Evolutionary conservation across 2,329 filamentous ascomycete genomes (phyloP), one percentile per base, ranked within the genome.

Genomic region (Allantophomopsis lycopodina): DNA sequence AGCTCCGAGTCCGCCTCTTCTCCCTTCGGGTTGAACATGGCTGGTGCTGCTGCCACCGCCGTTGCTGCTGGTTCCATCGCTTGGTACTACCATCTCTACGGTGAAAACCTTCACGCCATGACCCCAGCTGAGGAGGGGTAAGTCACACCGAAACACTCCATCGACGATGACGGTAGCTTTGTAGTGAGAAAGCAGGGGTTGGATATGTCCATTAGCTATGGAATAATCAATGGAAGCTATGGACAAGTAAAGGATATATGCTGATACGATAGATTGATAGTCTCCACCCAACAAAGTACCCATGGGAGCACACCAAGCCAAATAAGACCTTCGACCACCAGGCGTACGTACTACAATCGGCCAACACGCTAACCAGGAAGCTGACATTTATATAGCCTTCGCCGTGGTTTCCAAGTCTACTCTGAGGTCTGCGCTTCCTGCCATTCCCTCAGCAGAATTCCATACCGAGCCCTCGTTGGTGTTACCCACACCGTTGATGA

Each of bases 401-500:
- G 91, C 64, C 88, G 91, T 71, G 91, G 91, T 67, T 98, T 96
- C 79, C 88, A 94, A 69, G 91, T 98, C 60, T 98, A 98, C 75
- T 86, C 82, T 54, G 91, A 98, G 69, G 91, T 98, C 58, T 98
- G 91, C 75, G 79, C 88, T 46, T 86, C 86, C 55, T 98, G 91
- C 77, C 91, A 98, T 74, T 98, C 91, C 47, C 80, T 98, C 48
- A 80, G 72, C 65, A 85, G 91, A 70, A 78, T 98, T 44, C 89
- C 91, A 44, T 98, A 93, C 76, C 86, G 91, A 63, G 59, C 83
- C 43, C 74, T 96, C 46, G 91, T 98, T 57, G 91, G 91, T 61
- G 76, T 76, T 50, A 73, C 94, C 63, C 76, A 95, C 74, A 98
- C 91, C 43, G 86, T 94, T 59, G 88, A 96, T 57, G 91, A 98